Evolutionary conservation across 169 alveolate genomes (phyloP).

Genomic region (Cryptosporidium ubiquitum): DNA sequence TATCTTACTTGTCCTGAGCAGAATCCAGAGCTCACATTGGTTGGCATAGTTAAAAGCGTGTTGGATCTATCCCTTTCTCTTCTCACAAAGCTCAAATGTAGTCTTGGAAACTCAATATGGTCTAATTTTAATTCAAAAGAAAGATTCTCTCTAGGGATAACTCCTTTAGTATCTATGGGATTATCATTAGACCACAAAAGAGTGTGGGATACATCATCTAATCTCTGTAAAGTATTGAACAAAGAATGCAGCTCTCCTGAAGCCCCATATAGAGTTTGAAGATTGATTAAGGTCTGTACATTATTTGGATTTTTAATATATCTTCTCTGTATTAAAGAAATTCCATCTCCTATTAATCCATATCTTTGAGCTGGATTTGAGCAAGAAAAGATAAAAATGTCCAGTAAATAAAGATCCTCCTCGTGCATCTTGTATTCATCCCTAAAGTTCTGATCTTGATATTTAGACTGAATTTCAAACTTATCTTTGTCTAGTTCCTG

Average conservation of each 20-base stretch:
- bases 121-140: slow-evolving; percentile 17
- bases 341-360: slow-evolving; percentile 44
- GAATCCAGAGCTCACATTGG: not conserved
- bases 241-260: not conserved
- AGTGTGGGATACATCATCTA: slow-evolving; percentile 72
- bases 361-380: slow-evolving; percentile 12
- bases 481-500: not conserved
- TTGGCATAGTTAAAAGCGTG: slow-evolving; percentile 27
- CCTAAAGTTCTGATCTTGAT: not conserved
- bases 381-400: slow-evolving; percentile 8
- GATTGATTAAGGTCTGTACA: slow-evolving; percentile 37
- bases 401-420: slow-evolving; percentile 43
- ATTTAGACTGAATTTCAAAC: not conserved
- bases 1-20: slow-evolving; percentile 56
- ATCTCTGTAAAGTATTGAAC: slow-evolving; percentile 47
- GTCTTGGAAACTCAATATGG: slow-evolving; percentile 71
- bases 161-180: not conserved
- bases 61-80: slow-evolving; percentile 31
- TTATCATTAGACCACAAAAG: slow-evolving; percentile 51
- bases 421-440: not conserved
- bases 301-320: slow-evolving; percentile 24
- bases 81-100: slow-evolving; percentile 62
- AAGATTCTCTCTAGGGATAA: not conserved
- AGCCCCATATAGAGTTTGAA: slow-evolving; percentile 48
- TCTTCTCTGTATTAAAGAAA: slow-evolving; percentile 55